phyloP scores from a whole-genome alignment of 2,329 filamentous ascomycete species.

The Sarocladium strictum region DNA sequence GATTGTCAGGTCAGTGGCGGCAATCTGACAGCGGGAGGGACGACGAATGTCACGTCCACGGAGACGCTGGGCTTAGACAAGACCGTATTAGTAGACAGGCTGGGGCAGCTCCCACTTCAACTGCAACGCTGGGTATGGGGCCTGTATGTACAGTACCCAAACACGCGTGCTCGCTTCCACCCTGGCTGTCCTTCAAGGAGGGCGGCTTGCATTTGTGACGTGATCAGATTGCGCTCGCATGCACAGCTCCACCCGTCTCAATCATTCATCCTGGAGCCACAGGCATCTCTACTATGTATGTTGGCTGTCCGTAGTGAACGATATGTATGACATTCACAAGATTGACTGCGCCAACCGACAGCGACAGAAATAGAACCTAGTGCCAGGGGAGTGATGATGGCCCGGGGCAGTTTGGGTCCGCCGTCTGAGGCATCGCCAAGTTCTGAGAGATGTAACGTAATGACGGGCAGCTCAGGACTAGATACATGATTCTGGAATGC shows the following conservation, averaged over 20 bases:
- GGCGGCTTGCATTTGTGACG: slow-evolving; percentile 2
- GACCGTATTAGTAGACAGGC: too few relatives aligned
- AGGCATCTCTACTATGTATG: too few relatives aligned
- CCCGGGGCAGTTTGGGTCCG: too few relatives aligned
- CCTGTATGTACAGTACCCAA: too few relatives aligned
- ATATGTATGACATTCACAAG: too few relatives aligned
- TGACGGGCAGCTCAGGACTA: too few relatives aligned
- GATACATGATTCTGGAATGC: too few relatives aligned
- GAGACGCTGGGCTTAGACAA: background rate
- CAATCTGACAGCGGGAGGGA: background rate
- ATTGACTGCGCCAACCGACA: background rate
- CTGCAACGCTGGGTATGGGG: background rate
- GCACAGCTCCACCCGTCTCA: background rate
- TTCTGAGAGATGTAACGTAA: too few relatives aligned
- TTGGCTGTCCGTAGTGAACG: too few relatives aligned
- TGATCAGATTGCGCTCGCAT: slow-evolving; percentile 3
- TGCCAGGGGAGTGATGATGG: too few relatives aligned
- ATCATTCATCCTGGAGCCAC: too few relatives aligned
- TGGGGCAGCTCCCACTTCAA: slow-evolving; percentile 5
- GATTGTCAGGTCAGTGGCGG: background rate
- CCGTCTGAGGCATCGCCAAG: too few relatives aligned
- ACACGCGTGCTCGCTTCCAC: background rate
- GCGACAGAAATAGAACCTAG: background rate
- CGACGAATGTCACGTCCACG: slow-evolving; percentile 2
- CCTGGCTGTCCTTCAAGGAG: background rate